A percentile compares a stretch with the other conserved stretches of the same genome.
Evolutionary conservation across 176 grass and related monocot genomes (phyloP).

Genomic region (Oryza longistaminata): DNA sequence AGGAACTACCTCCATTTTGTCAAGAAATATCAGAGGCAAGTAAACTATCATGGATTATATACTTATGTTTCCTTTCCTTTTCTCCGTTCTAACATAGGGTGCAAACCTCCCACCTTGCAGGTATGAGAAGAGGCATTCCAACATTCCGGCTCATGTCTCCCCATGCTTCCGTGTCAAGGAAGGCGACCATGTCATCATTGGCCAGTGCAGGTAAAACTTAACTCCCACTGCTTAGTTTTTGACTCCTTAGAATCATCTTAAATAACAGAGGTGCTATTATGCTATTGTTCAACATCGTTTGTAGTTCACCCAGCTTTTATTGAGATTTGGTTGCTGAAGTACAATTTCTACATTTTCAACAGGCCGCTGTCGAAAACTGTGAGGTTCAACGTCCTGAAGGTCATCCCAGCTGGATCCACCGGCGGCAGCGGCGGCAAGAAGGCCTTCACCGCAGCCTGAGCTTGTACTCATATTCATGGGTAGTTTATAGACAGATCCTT

Average conservation of each 20-base stretch:
- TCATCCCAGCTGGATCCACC: conserved; percentile 76
- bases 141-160: conserved; percentile 78
- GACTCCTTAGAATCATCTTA: not conserved
- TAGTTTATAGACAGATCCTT: conserved; percentile 40
- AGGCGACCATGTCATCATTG: conserved; percentile 88
- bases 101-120: conserved; percentile 19
- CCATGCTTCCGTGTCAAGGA: conserved; percentile 90
- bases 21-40: conserved; percentile 87
- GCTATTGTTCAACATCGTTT: not conserved
- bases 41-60: not conserved
- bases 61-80: not conserved
- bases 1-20: conserved; percentile 93
- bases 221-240: not conserved
- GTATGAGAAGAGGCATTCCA: conserved; percentile 96
- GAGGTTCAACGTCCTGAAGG: conserved; percentile 90
- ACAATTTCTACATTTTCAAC: not conserved
- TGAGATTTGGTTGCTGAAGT: not conserved
- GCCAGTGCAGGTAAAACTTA: conserved; percentile 71
- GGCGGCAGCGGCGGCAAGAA: conserved; percentile 61
- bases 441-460: conserved; percentile 71
- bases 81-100: not conserved
- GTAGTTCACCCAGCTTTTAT: too few species aligned
- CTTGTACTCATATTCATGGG: conserved; percentile 29
- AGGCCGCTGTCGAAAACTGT: conserved; percentile 92
- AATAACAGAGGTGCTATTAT: not conserved